Conservation (phyloP, 2,329 filamentous ascomycete genomes). For the Zalaria sp. region DNA sequence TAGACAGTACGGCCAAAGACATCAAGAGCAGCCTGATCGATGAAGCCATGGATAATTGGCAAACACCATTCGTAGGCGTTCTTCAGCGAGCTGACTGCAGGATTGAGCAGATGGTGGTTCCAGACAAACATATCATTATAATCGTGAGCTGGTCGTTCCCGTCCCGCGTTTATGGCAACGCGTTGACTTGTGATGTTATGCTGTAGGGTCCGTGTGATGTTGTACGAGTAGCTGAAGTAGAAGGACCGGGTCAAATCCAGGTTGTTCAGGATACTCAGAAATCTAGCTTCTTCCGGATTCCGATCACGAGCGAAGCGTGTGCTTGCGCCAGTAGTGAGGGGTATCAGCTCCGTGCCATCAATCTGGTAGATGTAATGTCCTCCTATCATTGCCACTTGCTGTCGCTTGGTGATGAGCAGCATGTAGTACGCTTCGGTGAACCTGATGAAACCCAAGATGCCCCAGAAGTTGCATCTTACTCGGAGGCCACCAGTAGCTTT, state of each 20-base stretch:
- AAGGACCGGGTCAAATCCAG: constrained; percentile 83
- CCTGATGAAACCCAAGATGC: constrained; percentile 82
- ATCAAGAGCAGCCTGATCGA: constrained; percentile 63
- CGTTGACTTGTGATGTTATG: constrained; percentile 80
- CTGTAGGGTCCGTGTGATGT: constrained; percentile 83
- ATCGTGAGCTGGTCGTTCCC: constrained; percentile 42
- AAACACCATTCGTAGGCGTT: constrained; percentile 92
- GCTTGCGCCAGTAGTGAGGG: constrained; percentile 57
- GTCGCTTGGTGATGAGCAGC: constrained; percentile 90
- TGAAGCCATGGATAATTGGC: constrained; percentile 89
- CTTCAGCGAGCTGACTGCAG: constrained; percentile 54
- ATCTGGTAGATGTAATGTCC: constrained; percentile 94
- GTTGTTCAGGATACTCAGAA: constrained; percentile 77
- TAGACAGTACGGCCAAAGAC: constrained; percentile 83
- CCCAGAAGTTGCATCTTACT: constrained; percentile 83
- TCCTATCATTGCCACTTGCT: constrained; percentile 88
- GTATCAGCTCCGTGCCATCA: constrained; percentile 82
- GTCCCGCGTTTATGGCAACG: constrained; percentile 51
- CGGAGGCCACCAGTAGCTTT: constrained; percentile 80
- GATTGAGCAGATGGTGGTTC: constrained; percentile 80
- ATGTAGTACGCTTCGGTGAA: constrained; percentile 97
- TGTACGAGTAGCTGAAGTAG: constrained; percentile 98
- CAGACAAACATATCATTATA: constrained; percentile 96
- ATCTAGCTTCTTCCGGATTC: constrained; percentile 80
- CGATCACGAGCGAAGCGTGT: constrained; percentile 62